Percentiles rank a stretch among this genome's conserved stretches.
phyloP scores from a whole-genome alignment of 176 grass and related monocot species.

The Echinochloa phyllopogon region DNA sequence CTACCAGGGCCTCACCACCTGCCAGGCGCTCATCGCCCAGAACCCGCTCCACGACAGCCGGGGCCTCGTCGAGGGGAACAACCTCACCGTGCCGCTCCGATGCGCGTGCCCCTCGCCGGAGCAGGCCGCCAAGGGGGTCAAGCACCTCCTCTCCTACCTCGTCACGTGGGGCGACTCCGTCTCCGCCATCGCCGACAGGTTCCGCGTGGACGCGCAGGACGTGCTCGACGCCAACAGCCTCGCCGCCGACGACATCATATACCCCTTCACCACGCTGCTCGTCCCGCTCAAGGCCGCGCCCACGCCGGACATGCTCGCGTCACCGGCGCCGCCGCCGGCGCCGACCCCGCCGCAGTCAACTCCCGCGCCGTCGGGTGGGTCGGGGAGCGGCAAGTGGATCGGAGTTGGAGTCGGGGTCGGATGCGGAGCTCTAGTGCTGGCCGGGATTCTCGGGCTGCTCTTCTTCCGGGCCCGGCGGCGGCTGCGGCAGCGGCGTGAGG shows the following conservation, averaged over 20 bases:
- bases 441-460: conserved; percentile 21
- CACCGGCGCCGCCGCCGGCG: conserved; percentile 49
- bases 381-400: conserved; percentile 44
- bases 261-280: conserved; percentile 80
- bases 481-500: not conserved
- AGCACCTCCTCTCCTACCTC: conserved; percentile 67
- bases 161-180: conserved; percentile 47
- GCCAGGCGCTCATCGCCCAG: conserved; percentile 86
- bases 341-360: conserved; percentile 16
- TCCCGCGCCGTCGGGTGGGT: not conserved
- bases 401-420: conserved; percentile 61
- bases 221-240: conserved; percentile 66
- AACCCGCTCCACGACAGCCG: conserved; percentile 54
- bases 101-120: conserved; percentile 74
- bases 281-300: conserved; percentile 68
- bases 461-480: conserved; percentile 27
- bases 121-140: conserved; percentile 54
- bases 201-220: conserved; percentile 36
- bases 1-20: conserved; percentile 82
- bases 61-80: conserved; percentile 5
- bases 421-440: conserved; percentile 46
- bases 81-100: conserved; percentile 64
- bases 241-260: conserved; percentile 38
- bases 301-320: conserved; percentile 49
- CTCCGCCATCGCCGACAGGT: conserved; percentile 50